A percentile compares a stretch with the other conserved stretches of the same genome.
These are phyloP conservation scores for Paraleonurus japonicus DNA, from an alignment of 257 asterid species.

Conservation along the genomic window DNA sequence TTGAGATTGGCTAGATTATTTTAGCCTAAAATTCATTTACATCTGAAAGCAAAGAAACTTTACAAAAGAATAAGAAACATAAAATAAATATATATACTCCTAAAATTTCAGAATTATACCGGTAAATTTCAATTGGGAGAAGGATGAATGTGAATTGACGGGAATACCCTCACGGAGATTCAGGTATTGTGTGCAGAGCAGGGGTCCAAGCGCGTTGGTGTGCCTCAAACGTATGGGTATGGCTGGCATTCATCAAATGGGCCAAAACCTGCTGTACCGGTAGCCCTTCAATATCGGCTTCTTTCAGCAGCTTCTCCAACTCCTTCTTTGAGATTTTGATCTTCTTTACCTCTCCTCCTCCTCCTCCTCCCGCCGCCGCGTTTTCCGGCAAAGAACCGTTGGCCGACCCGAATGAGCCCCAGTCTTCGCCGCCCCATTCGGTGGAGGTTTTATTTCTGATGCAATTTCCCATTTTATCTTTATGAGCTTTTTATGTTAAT, in stretches of 20 bases:
- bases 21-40: no score
- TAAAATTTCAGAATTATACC: no score
- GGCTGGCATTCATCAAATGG: slow-evolving; percentile 30
- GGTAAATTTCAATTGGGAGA: no score
- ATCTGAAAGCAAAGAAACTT: no score
- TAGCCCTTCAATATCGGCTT: slow-evolving; percentile 33
- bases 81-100: no score
- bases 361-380: no score
- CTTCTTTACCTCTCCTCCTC: slow-evolving; percentile 58
- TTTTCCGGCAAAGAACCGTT: no score
- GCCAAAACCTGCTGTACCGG: slow-evolving; percentile 40
- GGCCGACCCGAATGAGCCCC: slow-evolving; percentile 50
- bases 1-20: no score
- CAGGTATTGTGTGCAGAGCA: slow-evolving; percentile 60
- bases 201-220: slow-evolving; percentile 49
- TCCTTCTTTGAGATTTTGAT: slow-evolving; percentile 58
- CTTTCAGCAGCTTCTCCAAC: slow-evolving; percentile 39
- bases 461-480: slow-evolving; percentile 60
- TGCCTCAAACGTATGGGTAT: slow-evolving; percentile 23
- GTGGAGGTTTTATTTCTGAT: slow-evolving; percentile 42
- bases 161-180: slow-evolving; percentile 25
- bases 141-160: background rate
- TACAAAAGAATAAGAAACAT: no score
- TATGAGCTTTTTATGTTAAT: background rate
- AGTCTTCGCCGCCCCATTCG: slow-evolving; percentile 73